Evolutionary conservation across 2,329 filamentous ascomycete species (phyloP), one percentile per base, ranked within the genome.

Genomic region (Graphiopsis chlorocephala): DNA sequence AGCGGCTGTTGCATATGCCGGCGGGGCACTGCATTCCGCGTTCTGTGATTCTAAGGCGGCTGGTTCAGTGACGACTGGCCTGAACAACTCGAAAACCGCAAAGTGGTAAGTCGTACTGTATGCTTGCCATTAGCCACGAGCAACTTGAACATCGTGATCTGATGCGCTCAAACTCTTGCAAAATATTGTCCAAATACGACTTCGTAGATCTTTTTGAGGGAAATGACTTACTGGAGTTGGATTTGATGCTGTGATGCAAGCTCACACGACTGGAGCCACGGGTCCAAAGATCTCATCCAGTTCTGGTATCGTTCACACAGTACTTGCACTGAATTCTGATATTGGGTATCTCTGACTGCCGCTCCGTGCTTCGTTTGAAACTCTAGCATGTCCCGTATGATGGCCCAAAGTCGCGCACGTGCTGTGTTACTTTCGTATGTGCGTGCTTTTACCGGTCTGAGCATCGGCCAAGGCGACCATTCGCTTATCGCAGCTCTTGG

Each of bases 61-160:
- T 20, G 8, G 6, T 20, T 42, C 17, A 5, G 38, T 42, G 2
- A 42, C 17, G 1, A 42, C 17, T 5, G 17, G 38, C 8, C 38
- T n/a, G 38, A 42, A 42, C 17, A 42, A 20, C 7, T 8, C 6
- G 17, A 20, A 42, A 10, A 42, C 12, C 17, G 38, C 38, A 42
- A 42, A 42, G 8, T 42, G 38, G 11, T n/a, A 42, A n/a, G 3
- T n/a, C 17, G 11, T 5, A 20, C 38, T 42, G 5, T 5, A 42
- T 42, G 17, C 17, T 20, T n/a, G n/a, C 20, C 17, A 5, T 42
- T 42, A 42, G 38, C 17, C 38, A n/a, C 6, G 38, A 5, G 3
- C 3, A 3, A 20, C n/a, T 20, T 20, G 1, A 8, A 42, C 5
- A 10, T 1, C 3, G 11, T n/a, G 4, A 1, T 2, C 17, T 1